Evolutionary conservation across 805 yeast genomes (phyloP).

Genomic region (Cyberlindnera veronae): DNA sequence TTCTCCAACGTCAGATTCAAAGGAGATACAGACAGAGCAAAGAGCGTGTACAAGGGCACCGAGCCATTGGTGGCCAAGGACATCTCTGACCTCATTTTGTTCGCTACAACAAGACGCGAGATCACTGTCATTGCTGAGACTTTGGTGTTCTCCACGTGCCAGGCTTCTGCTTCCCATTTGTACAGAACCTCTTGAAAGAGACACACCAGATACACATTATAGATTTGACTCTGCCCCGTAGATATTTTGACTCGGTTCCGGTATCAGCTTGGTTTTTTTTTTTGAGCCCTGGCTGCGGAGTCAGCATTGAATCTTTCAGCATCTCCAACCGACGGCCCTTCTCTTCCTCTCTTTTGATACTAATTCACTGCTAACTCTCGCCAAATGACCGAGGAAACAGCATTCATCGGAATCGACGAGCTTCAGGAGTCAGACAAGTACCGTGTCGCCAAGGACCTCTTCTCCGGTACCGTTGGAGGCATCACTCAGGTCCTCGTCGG

Average conservation of each 20-base stretch:
- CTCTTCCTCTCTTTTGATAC: too few species aligned
- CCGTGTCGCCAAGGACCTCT: conserved; percentile 26
- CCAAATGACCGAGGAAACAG: conserved; percentile 19
- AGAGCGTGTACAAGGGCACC: conserved; percentile 52
- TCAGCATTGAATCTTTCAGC: too few species aligned
- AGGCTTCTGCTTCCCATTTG: conserved; percentile 59
- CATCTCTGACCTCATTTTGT: conserved; percentile 33
- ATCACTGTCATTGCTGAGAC: conserved; percentile 70
- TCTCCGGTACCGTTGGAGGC: conserved; percentile 93
- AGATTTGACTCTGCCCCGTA: too few species aligned
- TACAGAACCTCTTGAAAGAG: conserved; percentile 40
- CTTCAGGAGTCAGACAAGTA: conserved; percentile 14
- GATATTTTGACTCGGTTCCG: too few species aligned
- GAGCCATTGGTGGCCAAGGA: conserved; percentile 58
- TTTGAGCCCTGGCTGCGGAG: too few species aligned
- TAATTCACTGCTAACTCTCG: too few species aligned
- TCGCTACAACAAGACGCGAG: conserved; percentile 52
- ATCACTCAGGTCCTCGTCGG: conserved; percentile 94
- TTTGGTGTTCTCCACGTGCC: conserved; percentile 80
- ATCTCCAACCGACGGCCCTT: too few species aligned
- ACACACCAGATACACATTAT: too few species aligned
- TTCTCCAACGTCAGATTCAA: conserved; percentile 57
- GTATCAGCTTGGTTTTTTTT: too few species aligned
- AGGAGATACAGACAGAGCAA: conserved; percentile 53
- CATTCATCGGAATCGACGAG: conserved; percentile 11